Conservation (phyloP, 768 basidiomycete species). For the Mycena haematopus region DNA sequence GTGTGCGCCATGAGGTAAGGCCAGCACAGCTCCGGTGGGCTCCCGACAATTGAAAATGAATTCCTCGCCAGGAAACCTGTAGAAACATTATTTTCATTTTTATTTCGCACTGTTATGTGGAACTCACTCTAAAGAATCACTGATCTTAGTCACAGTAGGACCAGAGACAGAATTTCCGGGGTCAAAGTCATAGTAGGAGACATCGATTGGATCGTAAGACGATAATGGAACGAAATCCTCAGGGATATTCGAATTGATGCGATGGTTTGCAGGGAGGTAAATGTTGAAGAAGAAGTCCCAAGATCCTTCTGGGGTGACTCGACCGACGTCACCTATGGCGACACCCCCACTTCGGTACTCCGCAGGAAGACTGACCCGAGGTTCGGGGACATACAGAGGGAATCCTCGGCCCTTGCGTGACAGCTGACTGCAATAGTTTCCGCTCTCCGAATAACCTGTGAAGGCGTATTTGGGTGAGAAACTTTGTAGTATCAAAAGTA, state of each 20-base stretch:
- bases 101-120: neutral
- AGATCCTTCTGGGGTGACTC: conserved; percentile 37
- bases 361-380: too few species aligned
- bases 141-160: neutral
- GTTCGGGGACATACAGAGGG: conserved; percentile 37
- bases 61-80: conserved; percentile 8
- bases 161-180: conserved; percentile 5
- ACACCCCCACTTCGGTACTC: conserved; percentile 27
- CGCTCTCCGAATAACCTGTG: conserved; percentile 1
- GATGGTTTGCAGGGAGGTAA: conserved; percentile 33
- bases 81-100: neutral
- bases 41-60: conserved; percentile 12
- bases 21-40: conserved; percentile 25
- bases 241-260: conserved; percentile 37
- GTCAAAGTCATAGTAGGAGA: neutral
- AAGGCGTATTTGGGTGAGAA: too few species aligned
- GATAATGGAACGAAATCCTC: conserved; percentile 31
- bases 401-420: conserved; percentile 34
- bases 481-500: too few species aligned
- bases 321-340: conserved; percentile 42
- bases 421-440: conserved; percentile 8
- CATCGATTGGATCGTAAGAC: neutral
- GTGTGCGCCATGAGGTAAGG: conserved; percentile 25
- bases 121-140: neutral
- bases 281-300: conserved; percentile 45